Base-by-base conservation (phyloP, 768 basidiomycete genomes). In the Boletus reticulatus region DNA sequence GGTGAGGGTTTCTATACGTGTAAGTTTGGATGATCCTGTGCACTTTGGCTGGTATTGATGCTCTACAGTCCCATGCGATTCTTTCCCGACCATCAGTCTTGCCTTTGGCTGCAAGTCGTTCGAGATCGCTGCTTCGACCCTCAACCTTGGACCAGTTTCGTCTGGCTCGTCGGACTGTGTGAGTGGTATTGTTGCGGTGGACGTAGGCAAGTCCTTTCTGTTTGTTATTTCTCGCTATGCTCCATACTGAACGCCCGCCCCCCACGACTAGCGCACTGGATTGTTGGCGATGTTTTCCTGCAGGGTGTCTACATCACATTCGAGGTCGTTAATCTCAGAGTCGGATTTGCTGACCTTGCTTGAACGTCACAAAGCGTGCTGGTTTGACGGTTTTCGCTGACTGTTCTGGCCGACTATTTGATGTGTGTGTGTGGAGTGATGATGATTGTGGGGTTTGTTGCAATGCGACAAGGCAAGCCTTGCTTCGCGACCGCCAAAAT, bases 241-340 rank as follows among this genome's bases (percentile, higher is more conserved):
- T 31, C 38, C 45, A 11, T 36, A 27, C 32, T 46, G 31, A 46
- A 11, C 20, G n/a, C 24, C 4, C 20, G 11, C 22, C 22, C 22
- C 22, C 6, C 16, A 3, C 34, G 6, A 48, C 6, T n/a, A 63
- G 55, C 52, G 4, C 63, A 69, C 46, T 75, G 72, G 73, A 55
- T 72, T 24, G 27, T 73, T 8, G 72, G 73, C 3, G 71, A 72
- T 17, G 66, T 72, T 27, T 78, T 80, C 74, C 63, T 80, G 48
- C 67, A 65, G 48, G 70, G 70, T n/a, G 74, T 76, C 31, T 82
- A 77, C 54, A 74, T 76, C 13, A 58, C 60, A 3, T 79, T 79
- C 58, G 74, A 78, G 50, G 58, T 74, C 24, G 70, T 67, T 1
- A 71, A 73, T 34, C 58, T 39, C 1, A 63, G 52, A 24, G 75